Percentiles rank a stretch among this genome's conserved stretches.
Conservation (phyloP, 2,329 filamentous ascomycete species). For the Fusarium domesticum region DNA sequence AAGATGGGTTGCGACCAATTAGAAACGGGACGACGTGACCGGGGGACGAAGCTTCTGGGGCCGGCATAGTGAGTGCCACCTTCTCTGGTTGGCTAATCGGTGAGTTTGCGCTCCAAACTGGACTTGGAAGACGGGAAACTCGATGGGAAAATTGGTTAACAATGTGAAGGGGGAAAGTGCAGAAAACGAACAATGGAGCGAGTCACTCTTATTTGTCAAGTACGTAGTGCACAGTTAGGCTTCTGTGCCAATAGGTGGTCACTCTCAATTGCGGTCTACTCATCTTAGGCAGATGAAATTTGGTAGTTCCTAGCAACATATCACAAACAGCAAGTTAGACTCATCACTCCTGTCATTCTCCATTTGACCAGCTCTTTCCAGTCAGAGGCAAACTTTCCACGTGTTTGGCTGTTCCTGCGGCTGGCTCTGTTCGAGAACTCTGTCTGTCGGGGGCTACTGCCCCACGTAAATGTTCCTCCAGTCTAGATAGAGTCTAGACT, state of each 20-base stretch:
- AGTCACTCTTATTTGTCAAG: too few species aligned
- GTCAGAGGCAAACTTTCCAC: neutral
- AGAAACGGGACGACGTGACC: constrained; percentile 3
- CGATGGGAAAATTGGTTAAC: neutral
- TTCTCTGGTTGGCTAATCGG: constrained; percentile 16
- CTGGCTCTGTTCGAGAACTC: neutral
- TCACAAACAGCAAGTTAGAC: too few species aligned
- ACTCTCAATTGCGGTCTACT: too few species aligned
- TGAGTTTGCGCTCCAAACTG: neutral
- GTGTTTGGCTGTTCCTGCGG: neutral
- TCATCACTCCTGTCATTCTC: neutral
- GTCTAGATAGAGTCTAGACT: neutral
- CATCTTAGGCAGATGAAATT: too few species aligned
- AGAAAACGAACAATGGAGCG: too few species aligned
- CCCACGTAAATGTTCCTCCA: neutral
- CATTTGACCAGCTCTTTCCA: neutral
- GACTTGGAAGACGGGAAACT: neutral
- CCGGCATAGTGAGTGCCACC: constrained; percentile 4
- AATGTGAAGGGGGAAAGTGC: neutral
- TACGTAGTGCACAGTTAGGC: too few species aligned
- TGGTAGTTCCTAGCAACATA: too few species aligned
- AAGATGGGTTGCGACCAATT: constrained; percentile 19
- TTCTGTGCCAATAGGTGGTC: too few species aligned
- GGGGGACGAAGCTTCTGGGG: constrained; percentile 17
- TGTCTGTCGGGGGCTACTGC: neutral